These are phyloP conservation scores for Acer campestre DNA, from an alignment of 345 rosid species.

Conservation along the genomic window DNA sequence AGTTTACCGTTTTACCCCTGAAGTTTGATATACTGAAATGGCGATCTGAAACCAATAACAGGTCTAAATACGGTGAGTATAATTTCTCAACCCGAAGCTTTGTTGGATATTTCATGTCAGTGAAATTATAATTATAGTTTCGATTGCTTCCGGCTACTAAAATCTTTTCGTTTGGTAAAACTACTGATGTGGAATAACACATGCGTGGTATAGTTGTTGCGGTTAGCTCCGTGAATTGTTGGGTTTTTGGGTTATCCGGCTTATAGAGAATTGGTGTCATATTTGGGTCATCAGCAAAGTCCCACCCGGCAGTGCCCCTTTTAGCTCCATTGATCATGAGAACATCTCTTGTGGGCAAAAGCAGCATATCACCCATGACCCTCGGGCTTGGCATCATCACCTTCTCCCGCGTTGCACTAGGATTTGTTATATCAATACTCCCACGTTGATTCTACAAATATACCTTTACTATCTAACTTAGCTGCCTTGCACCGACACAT, in stretches of 20 bases:
- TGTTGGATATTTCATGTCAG: constrained; percentile 27
- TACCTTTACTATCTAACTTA: constrained; percentile 19
- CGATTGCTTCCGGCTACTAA: constrained; percentile 53
- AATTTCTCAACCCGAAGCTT: constrained; percentile 48
- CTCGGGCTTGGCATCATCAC: constrained; percentile 43
- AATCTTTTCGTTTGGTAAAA: constrained; percentile 41
- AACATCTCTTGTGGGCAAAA: constrained; percentile 32
- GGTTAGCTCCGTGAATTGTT: constrained; percentile 28
- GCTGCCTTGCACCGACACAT: constrained; percentile 38
- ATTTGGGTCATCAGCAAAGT: constrained; percentile 36
- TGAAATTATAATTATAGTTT: constrained; percentile 33
- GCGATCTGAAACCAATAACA: background rate
- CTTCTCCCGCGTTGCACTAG: constrained; percentile 32
- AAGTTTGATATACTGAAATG: constrained; percentile 3
- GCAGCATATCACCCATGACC: constrained; percentile 34
- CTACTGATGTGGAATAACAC: constrained; percentile 41
- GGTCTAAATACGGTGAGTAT: constrained; percentile 44
- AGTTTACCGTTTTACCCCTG: background rate
- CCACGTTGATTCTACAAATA: constrained; percentile 33
- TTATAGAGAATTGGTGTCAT: constrained; percentile 27
- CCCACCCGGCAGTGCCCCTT: constrained; percentile 40
- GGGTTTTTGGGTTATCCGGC: constrained; percentile 12
- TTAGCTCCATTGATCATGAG: constrained; percentile 34
- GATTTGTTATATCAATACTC: constrained; percentile 30
- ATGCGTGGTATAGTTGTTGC: constrained; percentile 38